Evolutionary conservation across 2,329 filamentous ascomycete genomes (phyloP).

Genomic region (Calonectria ilicicola): DNA sequence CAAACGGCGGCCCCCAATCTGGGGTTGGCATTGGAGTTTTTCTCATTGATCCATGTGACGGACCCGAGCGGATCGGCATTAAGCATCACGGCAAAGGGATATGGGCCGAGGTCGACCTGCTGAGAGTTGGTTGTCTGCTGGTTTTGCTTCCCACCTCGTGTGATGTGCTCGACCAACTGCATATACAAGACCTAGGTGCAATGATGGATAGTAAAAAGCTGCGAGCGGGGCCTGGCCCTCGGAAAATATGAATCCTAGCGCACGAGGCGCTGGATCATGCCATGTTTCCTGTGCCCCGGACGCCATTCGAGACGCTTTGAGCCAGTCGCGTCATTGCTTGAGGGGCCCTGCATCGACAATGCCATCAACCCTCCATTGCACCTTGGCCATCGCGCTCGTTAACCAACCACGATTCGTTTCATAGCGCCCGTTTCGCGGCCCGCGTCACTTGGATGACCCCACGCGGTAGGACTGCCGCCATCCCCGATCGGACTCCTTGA

Average conservation of each 20-base stretch:
- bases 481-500: conserved; percentile 24
- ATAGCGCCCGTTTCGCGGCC: conserved; percentile 28
- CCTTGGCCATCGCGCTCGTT: conserved; percentile 30
- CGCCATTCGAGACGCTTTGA: conserved; percentile 1
- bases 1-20: conserved; percentile 14
- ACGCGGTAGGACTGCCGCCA: conserved; percentile 37
- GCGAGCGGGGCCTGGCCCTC: conserved; percentile 22
- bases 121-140: conserved; percentile 26
- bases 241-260: conserved; percentile 21
- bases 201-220: conserved; percentile 15
- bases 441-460: conserved; percentile 20
- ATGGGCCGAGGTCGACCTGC: conserved; percentile 32
- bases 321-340: conserved; percentile 11
- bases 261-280: conserved; percentile 35
- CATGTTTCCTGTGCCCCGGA: conserved; percentile 24
- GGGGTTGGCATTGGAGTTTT: conserved; percentile 8
- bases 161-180: conserved; percentile 40
- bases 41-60: conserved; percentile 12
- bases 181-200: conserved; percentile 28
- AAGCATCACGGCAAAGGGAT: conserved; percentile 27
- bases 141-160: conserved; percentile 29
- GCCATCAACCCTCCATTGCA: conserved; percentile 6
- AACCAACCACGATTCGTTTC: conserved; percentile 30
- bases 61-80: conserved; percentile 35
- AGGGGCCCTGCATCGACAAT: conserved; percentile 15